phyloP scores from a whole-genome alignment of 2,329 filamentous ascomycete species.

The Parafenestella ontariensis region DNA sequence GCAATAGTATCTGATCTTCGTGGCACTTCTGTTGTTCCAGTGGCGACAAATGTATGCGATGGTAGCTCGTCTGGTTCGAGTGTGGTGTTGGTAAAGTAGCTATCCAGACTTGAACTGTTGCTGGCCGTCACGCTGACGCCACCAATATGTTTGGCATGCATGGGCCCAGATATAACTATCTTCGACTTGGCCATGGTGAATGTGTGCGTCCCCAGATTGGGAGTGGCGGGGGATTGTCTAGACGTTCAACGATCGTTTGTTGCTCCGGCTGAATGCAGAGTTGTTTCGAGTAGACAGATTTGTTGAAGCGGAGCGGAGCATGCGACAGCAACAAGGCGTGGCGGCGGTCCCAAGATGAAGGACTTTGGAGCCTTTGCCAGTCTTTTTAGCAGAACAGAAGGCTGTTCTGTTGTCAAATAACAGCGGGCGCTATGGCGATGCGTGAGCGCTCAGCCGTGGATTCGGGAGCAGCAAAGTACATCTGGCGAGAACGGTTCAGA shows the following conservation, averaged over 20 bases:
- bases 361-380: constrained; percentile 2
- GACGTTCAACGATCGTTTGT: constrained; percentile 13
- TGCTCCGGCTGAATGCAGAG: constrained; percentile 18
- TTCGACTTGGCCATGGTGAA: constrained; percentile 29
- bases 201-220: constrained; percentile 8
- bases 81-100: constrained; percentile 23
- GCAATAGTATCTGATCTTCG: constrained; percentile 38
- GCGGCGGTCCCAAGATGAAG: constrained; percentile 8
- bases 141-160: constrained; percentile 42
- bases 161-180: constrained; percentile 39
- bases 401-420: constrained; percentile 14
- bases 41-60: constrained; percentile 34
- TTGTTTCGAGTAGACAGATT: constrained; percentile 30
- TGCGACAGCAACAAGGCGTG: constrained; percentile 4
- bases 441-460: constrained; percentile 8
- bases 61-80: constrained; percentile 36
- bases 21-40: constrained; percentile 31
- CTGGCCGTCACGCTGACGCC: constrained; percentile 37
- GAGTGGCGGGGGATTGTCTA: constrained; percentile 5
- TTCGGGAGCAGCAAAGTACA: constrained; percentile 2
- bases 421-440: constrained; percentile 15
- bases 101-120: constrained; percentile 22
- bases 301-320: constrained; percentile 9
- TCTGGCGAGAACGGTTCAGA: constrained; percentile 15
- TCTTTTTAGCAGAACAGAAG: constrained; percentile 3